Base-by-base conservation (phyloP, 768 basidiomycete genomes). In the Lentinus tigrinus region DNA sequence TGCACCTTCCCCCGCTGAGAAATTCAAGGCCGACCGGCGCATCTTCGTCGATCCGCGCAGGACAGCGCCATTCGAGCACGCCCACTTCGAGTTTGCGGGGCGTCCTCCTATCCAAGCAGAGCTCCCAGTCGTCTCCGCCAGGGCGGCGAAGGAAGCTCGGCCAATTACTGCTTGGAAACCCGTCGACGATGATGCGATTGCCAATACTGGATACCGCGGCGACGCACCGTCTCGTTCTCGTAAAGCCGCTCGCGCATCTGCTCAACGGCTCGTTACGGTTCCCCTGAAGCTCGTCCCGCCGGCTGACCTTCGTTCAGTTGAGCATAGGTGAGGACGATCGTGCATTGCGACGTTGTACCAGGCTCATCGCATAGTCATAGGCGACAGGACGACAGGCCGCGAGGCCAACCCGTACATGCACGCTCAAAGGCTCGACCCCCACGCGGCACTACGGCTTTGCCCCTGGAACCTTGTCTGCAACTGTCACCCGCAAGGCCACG, bases 41-140 rank as follows among this genome's bases (percentile, higher is more conserved):
- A 65, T 52, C 21, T 61, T 73, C 9, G 68, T 75, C 11, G 74
- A 78, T 54, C 74, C 77, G 37, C 71, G 72, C 34, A 75, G 69
- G 48, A 58, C 57, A 13, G 52, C 63, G 57, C 70, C 64, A 34
- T 69, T 70, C 66, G 69, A 54, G 57, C 64, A 31, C 16, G 23
- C 31, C 17, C 65, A 59, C 24, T 70, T 66, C 16, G 52, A 48
- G 21, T 54, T 59, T 19, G 19, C 43, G 14, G 14, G 24, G 21
- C 43, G 21, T 23, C 13, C 8, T 7, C 16, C 8, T 26, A 23
- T 26, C 1, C 27, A 34, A 10, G 24, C 40, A 46, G 43, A n/a
- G 10, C 36, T 49, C 16, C 21, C 11, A 1, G 1, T 2, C 17
- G 11, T n/a, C 0, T 11, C 38, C 2, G 11, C 21, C 14, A 31